These are phyloP conservation scores for Geosiphon pyriformis DNA, from an alignment of 192 early-diverging fungal genomes.

Conservation along the genomic window DNA sequence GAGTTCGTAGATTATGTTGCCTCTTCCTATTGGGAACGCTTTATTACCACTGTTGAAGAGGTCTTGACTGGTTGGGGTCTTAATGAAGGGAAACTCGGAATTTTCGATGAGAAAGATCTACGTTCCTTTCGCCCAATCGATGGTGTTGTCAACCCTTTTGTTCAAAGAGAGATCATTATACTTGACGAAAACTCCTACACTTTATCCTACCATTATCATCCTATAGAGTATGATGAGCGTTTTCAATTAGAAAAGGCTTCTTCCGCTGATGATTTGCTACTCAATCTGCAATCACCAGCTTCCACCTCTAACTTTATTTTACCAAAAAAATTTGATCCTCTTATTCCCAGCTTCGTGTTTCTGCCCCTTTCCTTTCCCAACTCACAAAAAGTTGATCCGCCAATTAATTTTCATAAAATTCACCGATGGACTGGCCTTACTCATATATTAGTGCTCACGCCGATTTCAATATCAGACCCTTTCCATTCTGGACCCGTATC, in stretches of 20 bases:
- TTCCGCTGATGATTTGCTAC: too few species aligned
- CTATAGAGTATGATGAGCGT: conserved; percentile 15
- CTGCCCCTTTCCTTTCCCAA: conserved; percentile 26
- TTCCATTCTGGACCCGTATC: conserved; percentile 25
- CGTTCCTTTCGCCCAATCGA: background rate
- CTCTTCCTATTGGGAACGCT: conserved; percentile 61
- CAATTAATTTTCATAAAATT: conserved; percentile 45
- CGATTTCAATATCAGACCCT: conserved; percentile 15
- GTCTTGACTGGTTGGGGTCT: conserved; percentile 53
- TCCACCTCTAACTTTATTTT: background rate
- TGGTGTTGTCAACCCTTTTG: conserved; percentile 5
- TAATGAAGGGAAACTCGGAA: conserved; percentile 45
- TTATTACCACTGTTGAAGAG: conserved; percentile 58
- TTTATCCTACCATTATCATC: conserved; percentile 39
- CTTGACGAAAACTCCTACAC: conserved; percentile 34
- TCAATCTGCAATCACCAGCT: too few species aligned
- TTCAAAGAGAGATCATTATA: conserved; percentile 27
- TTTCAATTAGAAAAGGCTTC: background rate
- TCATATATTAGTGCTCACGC: conserved; percentile 49
- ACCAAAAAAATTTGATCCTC: conserved; percentile 28
- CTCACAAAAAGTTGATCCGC: background rate
- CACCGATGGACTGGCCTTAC: conserved; percentile 65
- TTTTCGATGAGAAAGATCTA: conserved; percentile 38
- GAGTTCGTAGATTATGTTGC: conserved; percentile 74
- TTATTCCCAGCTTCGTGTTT: conserved; percentile 40